Conservation (phyloP, 2,329 filamentous ascomycete genomes). For the Ambrosiella cleistominuta region DNA sequence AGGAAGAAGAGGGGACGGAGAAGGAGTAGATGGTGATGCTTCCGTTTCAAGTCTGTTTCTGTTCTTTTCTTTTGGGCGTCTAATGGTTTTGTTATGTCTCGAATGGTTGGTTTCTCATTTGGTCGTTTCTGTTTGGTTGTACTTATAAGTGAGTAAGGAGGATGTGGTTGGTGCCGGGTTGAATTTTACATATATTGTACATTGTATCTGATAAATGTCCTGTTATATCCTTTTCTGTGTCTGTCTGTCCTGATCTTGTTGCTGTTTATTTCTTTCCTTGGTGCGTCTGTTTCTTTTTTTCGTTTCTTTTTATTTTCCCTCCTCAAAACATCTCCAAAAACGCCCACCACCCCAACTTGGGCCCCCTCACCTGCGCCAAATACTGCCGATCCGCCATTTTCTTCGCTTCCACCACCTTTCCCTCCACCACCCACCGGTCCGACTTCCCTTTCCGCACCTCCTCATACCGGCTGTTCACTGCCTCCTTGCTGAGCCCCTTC, state of each 20-base stretch:
- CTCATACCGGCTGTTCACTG: constrained; percentile 17
- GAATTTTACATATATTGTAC: neutral
- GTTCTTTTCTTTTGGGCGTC: neutral
- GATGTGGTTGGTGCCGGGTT: neutral
- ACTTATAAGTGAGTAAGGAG: neutral
- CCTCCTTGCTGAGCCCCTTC: constrained; percentile 26
- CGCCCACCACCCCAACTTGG: constrained; percentile 19
- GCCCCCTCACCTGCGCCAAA: constrained; percentile 30
- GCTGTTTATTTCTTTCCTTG: neutral
- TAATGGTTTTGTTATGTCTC: neutral
- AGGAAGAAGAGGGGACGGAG: neutral
- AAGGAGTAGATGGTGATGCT: neutral
- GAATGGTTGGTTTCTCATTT: neutral
- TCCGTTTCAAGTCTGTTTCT: neutral
- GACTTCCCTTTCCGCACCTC: constrained; percentile 33
- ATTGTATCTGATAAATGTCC: too few relatives aligned
- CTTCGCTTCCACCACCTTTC: constrained; percentile 20
- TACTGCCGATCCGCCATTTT: constrained; percentile 29
- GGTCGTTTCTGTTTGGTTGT: neutral
- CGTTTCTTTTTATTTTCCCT: neutral
- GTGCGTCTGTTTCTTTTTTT: neutral
- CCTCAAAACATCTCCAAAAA: constrained; percentile 19
- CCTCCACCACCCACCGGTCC: constrained; percentile 35
- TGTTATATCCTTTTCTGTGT: neutral
- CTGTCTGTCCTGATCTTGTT: neutral